Percentiles rank a stretch among this genome's conserved stretches.
Evolutionary conservation across 1,284 basidiomycete species (phyloP).

Genomic region (Omphalotus olearius): DNA sequence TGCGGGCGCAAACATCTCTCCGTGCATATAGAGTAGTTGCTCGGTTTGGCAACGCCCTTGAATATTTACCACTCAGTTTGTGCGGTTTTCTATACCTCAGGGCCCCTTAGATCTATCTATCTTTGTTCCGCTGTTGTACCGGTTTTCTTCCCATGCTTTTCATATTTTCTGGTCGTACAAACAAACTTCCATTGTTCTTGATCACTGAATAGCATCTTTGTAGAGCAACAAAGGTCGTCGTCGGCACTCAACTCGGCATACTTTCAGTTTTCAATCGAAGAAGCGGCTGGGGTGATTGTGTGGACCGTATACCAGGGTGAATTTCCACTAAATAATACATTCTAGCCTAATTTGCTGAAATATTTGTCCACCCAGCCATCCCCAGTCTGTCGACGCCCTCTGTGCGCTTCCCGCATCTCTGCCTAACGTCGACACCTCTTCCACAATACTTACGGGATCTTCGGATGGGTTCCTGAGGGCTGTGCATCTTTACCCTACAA

Average conservation of each 20-base stretch:
- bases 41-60: too few species aligned
- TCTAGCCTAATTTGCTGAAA: slow-evolving; percentile 1
- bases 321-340: slow-evolving; percentile 18
- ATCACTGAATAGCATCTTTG: slow-evolving; percentile 12
- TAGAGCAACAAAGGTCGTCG: slow-evolving; percentile 77
- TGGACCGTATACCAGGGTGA: slow-evolving; percentile 88
- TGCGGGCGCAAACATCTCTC: too few species aligned
- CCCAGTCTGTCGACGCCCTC: slow-evolving; percentile 82
- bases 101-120: background rate
- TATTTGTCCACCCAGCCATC: slow-evolving; percentile 51
- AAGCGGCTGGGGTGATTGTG: slow-evolving; percentile 88
- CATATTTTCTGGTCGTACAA: too few species aligned
- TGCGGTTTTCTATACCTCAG: slow-evolving; percentile 1
- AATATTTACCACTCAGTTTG: background rate
- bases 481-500: slow-evolving; percentile 87
- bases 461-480: slow-evolving; percentile 91
- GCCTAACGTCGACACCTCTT: slow-evolving; percentile 52
- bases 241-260: slow-evolving; percentile 91
- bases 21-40: too few species aligned
- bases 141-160: background rate
- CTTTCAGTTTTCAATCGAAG: slow-evolving; percentile 86
- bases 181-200: too few species aligned
- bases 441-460: slow-evolving; percentile 86
- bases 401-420: slow-evolving; percentile 67
- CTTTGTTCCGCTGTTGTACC: background rate